Percentiles rank a stretch among this genome's conserved stretches.
These are phyloP conservation scores for Trametes sp. DNA, from an alignment of 1,284 basidiomycete species.

Conservation along the genomic window DNA sequence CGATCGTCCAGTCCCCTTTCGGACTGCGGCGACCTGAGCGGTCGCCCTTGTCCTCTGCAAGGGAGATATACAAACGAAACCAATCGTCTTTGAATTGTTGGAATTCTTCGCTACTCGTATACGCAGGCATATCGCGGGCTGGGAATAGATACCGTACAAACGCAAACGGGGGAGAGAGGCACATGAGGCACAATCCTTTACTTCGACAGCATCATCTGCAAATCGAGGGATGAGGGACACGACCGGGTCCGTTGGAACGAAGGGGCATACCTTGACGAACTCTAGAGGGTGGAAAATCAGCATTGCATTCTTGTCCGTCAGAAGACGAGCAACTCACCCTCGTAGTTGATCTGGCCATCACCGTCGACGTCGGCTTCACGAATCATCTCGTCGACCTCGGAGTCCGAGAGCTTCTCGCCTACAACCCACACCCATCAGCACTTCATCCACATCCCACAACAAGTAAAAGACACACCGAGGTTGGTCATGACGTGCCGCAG, in stretches of 20 bases:
- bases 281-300: constrained; percentile 47
- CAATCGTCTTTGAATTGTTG: not conserved
- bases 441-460: not conserved
- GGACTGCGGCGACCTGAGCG: constrained; percentile 1
- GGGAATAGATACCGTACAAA: constrained; percentile 32
- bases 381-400: constrained; percentile 98
- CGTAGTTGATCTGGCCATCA: constrained; percentile 90
- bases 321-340: constrained; percentile 56
- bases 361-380: constrained; percentile 97
- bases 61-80: not conserved
- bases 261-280: constrained; percentile 67
- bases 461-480: constrained; percentile 65
- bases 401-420: constrained; percentile 94
- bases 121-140: constrained; percentile 19
- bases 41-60: not conserved
- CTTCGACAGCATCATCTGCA: constrained; percentile 67
- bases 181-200: constrained; percentile 39
- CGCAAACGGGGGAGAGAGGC: constrained; percentile 14
- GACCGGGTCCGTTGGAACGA: not conserved
- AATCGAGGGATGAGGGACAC: constrained; percentile 22
- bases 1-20: constrained; percentile 9
- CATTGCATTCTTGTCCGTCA: not conserved
- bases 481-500: constrained; percentile 94
- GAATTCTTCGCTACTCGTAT: constrained; percentile 23
- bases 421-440: constrained; percentile 25